These are phyloP conservation scores for Akanthomyces lecanii DNA, from an alignment of 2,329 filamentous ascomycete species.

Conservation along the genomic window DNA sequence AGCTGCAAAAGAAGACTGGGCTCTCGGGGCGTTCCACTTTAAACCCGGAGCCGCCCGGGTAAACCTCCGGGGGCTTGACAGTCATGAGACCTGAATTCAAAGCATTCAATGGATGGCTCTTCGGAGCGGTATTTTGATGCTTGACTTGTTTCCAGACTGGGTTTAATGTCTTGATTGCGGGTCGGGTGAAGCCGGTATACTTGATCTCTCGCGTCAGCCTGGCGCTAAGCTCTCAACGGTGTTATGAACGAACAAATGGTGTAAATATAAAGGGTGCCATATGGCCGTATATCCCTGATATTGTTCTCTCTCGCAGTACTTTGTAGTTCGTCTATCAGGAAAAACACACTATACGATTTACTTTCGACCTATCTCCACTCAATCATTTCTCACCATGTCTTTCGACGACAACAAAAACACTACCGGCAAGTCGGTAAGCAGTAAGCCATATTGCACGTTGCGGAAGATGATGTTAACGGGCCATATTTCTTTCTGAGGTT, in stretches of 20 bases:
- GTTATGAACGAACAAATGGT: background rate
- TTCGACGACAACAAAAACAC: background rate
- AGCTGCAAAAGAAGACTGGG: no score
- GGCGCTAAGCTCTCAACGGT: background rate
- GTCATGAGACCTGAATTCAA: background rate
- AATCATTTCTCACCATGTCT: background rate
- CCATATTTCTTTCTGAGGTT: background rate
- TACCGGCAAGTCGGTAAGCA: background rate
- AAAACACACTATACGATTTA: background rate
- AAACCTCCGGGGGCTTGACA: background rate
- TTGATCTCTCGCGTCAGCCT: background rate
- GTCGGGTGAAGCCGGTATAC: background rate
- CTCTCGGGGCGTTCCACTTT: background rate
- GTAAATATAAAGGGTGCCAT: background rate
- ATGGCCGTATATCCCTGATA: background rate
- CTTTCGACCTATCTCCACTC: slow-evolving; percentile 4
- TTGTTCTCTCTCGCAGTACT: background rate
- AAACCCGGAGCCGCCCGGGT: background rate
- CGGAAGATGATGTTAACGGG: background rate
- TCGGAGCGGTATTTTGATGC: background rate
- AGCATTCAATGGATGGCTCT: background rate
- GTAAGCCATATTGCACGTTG: background rate
- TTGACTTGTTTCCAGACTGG: no score
- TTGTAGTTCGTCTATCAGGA: background rate
- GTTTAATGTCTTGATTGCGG: background rate